Conservation (phyloP, 306 rosid species). For the Datisca glomerata region DNA sequence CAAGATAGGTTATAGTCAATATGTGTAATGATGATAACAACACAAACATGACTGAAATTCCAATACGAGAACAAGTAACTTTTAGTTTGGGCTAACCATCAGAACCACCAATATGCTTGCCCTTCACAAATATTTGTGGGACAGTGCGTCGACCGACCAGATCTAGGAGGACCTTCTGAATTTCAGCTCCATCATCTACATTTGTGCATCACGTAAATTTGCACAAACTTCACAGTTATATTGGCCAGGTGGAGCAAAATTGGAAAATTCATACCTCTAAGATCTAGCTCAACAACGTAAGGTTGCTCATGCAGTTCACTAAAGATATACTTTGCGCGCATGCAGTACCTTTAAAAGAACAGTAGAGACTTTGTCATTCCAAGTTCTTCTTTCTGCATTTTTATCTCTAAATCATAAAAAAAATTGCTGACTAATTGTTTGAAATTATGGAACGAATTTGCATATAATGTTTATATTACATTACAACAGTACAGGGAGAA, state of each 20-base stretch:
- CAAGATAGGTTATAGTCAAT: not conserved
- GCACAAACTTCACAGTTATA: no score
- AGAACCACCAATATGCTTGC: conserved; percentile 87
- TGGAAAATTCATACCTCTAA: conserved; percentile 59
- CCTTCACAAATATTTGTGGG: conserved; percentile 80
- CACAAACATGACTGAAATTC: not conserved
- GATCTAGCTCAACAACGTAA: conserved; percentile 74
- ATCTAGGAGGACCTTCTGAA: conserved; percentile 71
- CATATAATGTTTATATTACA: no score
- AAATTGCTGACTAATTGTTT: no score
- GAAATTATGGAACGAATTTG: no score
- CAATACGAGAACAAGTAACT: not conserved
- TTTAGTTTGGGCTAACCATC: conserved; percentile 43
- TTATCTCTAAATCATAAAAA: no score
- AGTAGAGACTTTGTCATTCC: not conserved
- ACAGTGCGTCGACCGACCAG: conserved; percentile 65
- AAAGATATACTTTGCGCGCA: conserved; percentile 63
- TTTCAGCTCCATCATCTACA: conserved; percentile 68
- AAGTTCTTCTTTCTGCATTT: no score
- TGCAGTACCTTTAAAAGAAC: conserved; percentile 42
- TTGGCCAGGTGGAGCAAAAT: no score
- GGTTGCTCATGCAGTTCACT: conserved; percentile 58
- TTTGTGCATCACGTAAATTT: no score
- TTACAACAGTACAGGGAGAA: no score
- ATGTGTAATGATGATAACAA: not conserved